Base-by-base conservation (phyloP, 768 basidiomycete species). In the Boletus fagicola region DNA sequence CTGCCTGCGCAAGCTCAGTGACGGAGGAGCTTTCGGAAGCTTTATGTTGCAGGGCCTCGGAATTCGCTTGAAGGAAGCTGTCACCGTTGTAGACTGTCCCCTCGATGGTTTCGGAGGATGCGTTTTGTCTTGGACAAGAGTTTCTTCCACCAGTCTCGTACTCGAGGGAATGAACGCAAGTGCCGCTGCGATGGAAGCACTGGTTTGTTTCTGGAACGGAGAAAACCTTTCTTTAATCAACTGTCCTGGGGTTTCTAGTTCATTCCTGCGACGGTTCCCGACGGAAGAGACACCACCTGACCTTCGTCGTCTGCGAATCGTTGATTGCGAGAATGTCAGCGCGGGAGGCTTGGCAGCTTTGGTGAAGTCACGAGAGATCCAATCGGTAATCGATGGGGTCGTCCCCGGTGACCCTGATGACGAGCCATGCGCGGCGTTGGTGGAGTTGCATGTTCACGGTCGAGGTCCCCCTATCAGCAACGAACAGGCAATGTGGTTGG, bases 131-230 rank as follows among this genome's bases (percentile, higher is more conserved):
- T 43, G n/a, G 44, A 18, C 42, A 13, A 59, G 47, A 13, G 22
- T 59, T 18, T 20, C n/a, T 15, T 59, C 58, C 26, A 35, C 28
- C 43, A 22, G 28, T 26, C 50, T 60, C 39, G 18, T 20, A 24
- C 58, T 60, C 18, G 58, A 59, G 9, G 22, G 44, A 26, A 45
- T 59, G 7, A 39, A 16, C 20, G 22, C 49, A 18, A 39, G 44
- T 18, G 5, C 44, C 22, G 7, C 50, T 16, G 50, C 45, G 3
- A 47, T 53, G 4, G 57, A 53, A 16, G 24, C 51, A 8, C 3
- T 60, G 22, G 35, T 53, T 11, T 43, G 58, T 31, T 30, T 47
- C n/a, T 60, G 58, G 58, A 53, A 60, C 11, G 58, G 58, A 18
- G 58, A 60, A 40, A 31, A n/a, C 20, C 40, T 60, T 2, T 52